These are phyloP conservation scores for Psidium guajava DNA, from an alignment of 345 rosid species.

Conservation along the genomic window DNA sequence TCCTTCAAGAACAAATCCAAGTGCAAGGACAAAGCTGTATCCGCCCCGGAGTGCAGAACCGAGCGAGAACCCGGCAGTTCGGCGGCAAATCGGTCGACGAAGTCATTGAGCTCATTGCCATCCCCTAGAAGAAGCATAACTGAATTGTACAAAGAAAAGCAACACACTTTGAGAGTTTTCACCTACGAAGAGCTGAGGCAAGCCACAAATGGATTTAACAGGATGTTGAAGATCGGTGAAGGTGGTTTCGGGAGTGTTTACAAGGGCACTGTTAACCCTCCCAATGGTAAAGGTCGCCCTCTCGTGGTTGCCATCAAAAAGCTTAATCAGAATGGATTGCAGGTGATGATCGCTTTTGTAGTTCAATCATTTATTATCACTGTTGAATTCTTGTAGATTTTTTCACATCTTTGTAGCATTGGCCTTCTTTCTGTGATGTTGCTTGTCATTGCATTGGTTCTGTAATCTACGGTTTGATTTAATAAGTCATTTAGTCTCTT, in stretches of 20 bases:
- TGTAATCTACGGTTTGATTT: neutral
- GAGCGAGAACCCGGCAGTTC: constrained; percentile 2
- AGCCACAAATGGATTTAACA: constrained; percentile 60
- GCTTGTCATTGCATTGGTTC: neutral
- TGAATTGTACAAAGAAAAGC: constrained; percentile 53
- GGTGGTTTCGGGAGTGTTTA: constrained; percentile 99
- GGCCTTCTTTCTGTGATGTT: neutral
- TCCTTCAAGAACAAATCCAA: constrained; percentile 35
- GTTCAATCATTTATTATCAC: neutral
- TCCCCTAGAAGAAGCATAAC: constrained; percentile 44
- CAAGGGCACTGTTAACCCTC: constrained; percentile 45
- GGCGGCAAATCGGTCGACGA: constrained; percentile 11
- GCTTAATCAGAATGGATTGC: constrained; percentile 67
- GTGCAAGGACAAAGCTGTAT: constrained; percentile 20
- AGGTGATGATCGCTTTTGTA: constrained; percentile 32
- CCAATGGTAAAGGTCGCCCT: constrained; percentile 17
- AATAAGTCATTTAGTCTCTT: neutral
- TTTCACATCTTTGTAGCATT: neutral
- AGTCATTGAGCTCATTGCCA: constrained; percentile 42
- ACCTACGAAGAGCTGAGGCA: constrained; percentile 51
- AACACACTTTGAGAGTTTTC: constrained; percentile 53
- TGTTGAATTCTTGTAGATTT: neutral
- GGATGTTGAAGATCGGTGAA: constrained; percentile 69
- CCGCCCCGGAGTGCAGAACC: constrained; percentile 41
- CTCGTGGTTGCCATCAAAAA: constrained; percentile 68